phyloP scores from a whole-genome alignment of 2,329 filamentous ascomycete species.

The Bipolaris cookei region DNA sequence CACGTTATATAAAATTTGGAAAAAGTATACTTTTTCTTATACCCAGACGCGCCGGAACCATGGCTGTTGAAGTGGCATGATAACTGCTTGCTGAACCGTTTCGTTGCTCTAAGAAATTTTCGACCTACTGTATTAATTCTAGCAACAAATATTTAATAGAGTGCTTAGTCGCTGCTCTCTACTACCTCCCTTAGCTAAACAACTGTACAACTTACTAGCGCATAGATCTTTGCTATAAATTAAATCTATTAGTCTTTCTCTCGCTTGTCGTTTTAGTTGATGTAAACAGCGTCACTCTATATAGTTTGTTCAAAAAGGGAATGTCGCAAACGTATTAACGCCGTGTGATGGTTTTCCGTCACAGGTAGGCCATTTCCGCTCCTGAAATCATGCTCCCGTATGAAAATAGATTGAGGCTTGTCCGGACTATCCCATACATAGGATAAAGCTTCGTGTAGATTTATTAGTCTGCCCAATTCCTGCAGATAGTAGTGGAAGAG shows the following conservation, averaged over 20 bases:
- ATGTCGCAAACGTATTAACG: constrained; percentile 14
- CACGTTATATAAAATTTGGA: constrained; percentile 11
- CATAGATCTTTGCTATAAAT: constrained; percentile 23
- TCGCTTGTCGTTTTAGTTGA: constrained; percentile 9
- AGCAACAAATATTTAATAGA: constrained; percentile 18
- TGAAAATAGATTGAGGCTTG: constrained; percentile 11
- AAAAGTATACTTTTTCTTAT: constrained; percentile 1
- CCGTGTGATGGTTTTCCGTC: constrained; percentile 15
- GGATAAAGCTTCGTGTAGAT: constrained; percentile 18
- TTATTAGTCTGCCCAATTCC: constrained; percentile 5
- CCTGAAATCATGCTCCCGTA: constrained; percentile 1
- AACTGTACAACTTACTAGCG: constrained; percentile 16
- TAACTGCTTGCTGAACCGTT: constrained; percentile 16
- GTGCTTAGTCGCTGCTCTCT: constrained; percentile 16
- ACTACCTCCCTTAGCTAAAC: constrained; percentile 23
- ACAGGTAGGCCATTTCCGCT: constrained; percentile 2
- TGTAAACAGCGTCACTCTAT: constrained; percentile 13
- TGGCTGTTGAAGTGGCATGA: constrained; percentile 20
- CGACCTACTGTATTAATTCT: constrained; percentile 5
- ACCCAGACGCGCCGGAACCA: constrained; percentile 33
- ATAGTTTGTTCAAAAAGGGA: constrained; percentile 10
- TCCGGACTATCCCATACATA: constrained; percentile 14
- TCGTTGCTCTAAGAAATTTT: constrained; percentile 2
- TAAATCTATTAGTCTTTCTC: constrained; percentile 21
- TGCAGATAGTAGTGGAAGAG: constrained; percentile 19